These are phyloP conservation scores for Lodderomyces oxycetoniae DNA, from an alignment of 1,139 yeast species.

Conservation along the genomic window DNA sequence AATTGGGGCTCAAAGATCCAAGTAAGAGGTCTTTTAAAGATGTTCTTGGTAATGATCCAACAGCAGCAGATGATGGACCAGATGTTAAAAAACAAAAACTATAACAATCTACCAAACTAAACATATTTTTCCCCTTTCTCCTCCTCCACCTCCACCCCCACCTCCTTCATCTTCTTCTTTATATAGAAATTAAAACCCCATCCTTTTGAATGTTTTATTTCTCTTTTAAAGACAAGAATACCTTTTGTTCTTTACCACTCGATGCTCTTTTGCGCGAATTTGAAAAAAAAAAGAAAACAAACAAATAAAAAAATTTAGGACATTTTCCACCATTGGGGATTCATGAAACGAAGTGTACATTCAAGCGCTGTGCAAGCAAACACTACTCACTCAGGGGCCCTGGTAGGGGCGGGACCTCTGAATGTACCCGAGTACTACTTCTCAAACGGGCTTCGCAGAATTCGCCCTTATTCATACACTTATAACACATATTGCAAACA, in stretches of 20 bases:
- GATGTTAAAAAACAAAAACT: conserved; percentile 30
- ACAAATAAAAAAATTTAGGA: too few species aligned
- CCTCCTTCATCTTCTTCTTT: conserved; percentile 5
- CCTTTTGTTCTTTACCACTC: too few species aligned
- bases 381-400: too few species aligned
- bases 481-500: conserved; percentile 86
- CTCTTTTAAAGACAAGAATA: too few species aligned
- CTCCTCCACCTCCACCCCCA: conserved; percentile 3
- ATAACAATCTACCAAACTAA: neutral
- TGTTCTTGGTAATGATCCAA: conserved; percentile 18
- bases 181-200: neutral
- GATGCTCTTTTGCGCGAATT: too few species aligned
- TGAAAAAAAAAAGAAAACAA: too few species aligned
- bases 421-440: too few species aligned
- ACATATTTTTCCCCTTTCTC: conserved; percentile 3
- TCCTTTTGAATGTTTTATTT: neutral
- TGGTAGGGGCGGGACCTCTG: too few species aligned
- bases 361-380: too few species aligned
- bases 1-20: conserved; percentile 40
- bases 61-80: conserved; percentile 12
- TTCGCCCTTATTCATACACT: conserved; percentile 82
- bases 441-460: conserved; percentile 69
- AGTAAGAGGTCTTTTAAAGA: conserved; percentile 21
- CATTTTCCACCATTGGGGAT: too few species aligned
- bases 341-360: too few species aligned